Percentiles rank a stretch among this genome's conserved stretches.
Conservation (phyloP, 129 eudicot genomes). For the Saposhnikovia divaricata region DNA sequence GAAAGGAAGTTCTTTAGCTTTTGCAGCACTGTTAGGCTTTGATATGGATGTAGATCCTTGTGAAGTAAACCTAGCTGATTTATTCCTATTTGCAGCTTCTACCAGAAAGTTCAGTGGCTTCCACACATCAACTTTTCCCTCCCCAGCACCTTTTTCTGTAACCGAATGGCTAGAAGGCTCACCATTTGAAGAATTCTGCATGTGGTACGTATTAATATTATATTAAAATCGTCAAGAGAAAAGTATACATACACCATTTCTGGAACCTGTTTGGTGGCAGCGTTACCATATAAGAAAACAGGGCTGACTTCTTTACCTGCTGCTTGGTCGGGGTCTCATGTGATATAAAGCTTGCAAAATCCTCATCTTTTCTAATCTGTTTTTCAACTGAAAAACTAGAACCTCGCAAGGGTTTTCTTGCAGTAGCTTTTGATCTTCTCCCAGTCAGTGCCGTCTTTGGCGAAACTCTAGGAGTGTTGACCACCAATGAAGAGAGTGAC, state of each 20-base stretch:
- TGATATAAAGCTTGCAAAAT: conserved; percentile 65
- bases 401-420: conserved; percentile 54
- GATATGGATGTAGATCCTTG: conserved; percentile 41
- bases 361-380: conserved; percentile 50
- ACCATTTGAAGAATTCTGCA: conserved; percentile 55
- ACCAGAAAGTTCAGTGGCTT: conserved; percentile 63
- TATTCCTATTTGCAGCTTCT: conserved; percentile 74
- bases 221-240: not conserved
- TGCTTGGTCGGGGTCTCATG: conserved; percentile 59
- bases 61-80: conserved; percentile 41
- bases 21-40: conserved; percentile 27
- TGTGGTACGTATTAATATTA: conserved; percentile 4
- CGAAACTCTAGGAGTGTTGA: conserved; percentile 67
- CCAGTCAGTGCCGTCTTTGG: conserved; percentile 57
- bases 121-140: conserved; percentile 57
- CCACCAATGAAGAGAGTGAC: conserved; percentile 75
- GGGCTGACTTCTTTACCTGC: conserved; percentile 44
- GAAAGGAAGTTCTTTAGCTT: conserved; percentile 26
- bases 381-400: conserved; percentile 49
- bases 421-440: conserved; percentile 49
- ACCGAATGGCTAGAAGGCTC: conserved; percentile 37
- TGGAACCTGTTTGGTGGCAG: not conserved
- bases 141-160: conserved; percentile 34
- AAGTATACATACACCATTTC: not conserved
- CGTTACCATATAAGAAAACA: not conserved